Conservation (phyloP, 148 eudicot genomes). For the Bassia scoparia region DNA sequence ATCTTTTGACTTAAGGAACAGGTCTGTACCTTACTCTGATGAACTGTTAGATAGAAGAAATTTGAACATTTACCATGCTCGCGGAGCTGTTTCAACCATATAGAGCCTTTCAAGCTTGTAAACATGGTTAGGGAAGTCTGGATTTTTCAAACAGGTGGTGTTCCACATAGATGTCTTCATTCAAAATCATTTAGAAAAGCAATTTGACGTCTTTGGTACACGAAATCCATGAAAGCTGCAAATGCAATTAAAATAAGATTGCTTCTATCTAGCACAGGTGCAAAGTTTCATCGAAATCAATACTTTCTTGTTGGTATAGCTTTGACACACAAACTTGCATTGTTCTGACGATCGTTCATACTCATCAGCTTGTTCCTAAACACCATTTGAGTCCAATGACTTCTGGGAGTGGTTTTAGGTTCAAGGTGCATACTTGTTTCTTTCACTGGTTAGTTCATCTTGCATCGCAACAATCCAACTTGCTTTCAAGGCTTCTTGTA, state of each 20-base stretch:
- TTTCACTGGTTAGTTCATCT: constrained; percentile 12
- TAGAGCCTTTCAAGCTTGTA: not conserved
- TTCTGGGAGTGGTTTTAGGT: not conserved
- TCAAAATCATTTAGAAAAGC: no score
- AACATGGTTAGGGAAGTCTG: not conserved
- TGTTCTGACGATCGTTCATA: not conserved
- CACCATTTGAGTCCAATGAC: no score
- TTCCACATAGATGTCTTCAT: no score
- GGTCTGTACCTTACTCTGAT: not conserved
- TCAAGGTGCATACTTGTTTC: not conserved
- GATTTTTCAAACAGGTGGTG: not conserved
- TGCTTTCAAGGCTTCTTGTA: not conserved
- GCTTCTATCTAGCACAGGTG: constrained; percentile 4
- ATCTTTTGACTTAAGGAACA: not conserved
- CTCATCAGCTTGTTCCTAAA: no score
- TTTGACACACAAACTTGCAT: not conserved
- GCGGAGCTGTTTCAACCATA: not conserved
- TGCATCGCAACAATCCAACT: constrained; percentile 8
- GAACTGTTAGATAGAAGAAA: not conserved
- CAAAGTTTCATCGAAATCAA: not conserved
- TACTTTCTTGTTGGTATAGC: not conserved
- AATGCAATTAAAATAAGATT: constrained; percentile 6
- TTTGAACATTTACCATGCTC: not conserved
- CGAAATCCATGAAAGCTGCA: not conserved
- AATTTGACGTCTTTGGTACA: no score